Evolutionary conservation across 164 flowering plant species (phyloP), one percentile per base, ranked within the genome.

Genomic region (Akebia trifoliata): DNA sequence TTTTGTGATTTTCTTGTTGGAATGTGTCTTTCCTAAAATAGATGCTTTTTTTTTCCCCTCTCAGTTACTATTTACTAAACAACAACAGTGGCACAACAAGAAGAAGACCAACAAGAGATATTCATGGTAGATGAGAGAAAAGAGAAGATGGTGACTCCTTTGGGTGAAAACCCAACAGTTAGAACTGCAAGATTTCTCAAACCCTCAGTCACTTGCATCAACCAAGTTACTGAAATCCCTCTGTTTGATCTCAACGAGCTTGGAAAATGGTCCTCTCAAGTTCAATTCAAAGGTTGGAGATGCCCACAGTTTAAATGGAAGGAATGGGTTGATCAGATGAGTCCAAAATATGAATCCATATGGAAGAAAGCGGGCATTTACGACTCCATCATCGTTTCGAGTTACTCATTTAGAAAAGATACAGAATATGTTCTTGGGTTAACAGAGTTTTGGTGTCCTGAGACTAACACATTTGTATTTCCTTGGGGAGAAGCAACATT

Each of bases 401-500:
- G 52, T 0, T 62, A 20, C 28, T 14, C 52, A 20, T 48, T 69
- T 25, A 9, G 4, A 1, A 48, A 36, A 51, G 20, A 63, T 3
- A 0, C 42, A 25, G 62, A 56, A 4, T 17, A 69, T 45, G n/a
- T 77, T 2, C 17, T 71, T 44, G 71, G 54, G 22, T 25, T 76
- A 8, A 68, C 51, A 0, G 64, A 70, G 56, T 60, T 46, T 1
- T 77, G 81, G 81, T 61, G 69, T 25, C 14, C 55, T 2, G 45
- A 52, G 14, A 69, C 72, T 0, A 73, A 66, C 21, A 58, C 69
- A 0, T 77, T 77, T 36, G 40, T 74, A n/a, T 69, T 77, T 48
- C 64, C 70, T 3, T 77, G 77, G 77, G 77, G 80, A 5, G 75
- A 71, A 20, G 64, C 74, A 2, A 67, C 74, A 0, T 30, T 74